Evolutionary conservation across 2,329 filamentous ascomycete species (phyloP).

Genomic region (Decorospora gaudefroyi): DNA sequence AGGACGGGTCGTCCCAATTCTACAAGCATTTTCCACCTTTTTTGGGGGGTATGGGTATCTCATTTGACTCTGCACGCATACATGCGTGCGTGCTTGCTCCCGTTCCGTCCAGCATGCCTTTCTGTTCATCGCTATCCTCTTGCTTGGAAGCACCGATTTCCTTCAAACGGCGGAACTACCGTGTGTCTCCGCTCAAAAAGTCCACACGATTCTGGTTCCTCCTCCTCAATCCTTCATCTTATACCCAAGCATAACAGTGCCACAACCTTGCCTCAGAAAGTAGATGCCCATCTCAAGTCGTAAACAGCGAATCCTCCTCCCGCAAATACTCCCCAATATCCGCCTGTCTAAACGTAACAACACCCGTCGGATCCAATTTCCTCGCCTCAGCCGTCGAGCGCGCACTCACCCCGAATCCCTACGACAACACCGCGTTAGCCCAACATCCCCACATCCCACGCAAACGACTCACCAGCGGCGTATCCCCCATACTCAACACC

Average conservation of each 20-base stretch:
- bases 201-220: too few relatives aligned
- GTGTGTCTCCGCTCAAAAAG: too few relatives aligned
- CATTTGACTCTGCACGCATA: too few relatives aligned
- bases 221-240: too few relatives aligned
- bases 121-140: too few relatives aligned
- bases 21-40: too few relatives aligned
- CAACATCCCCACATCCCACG: background rate
- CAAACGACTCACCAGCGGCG: slow-evolving; percentile 62
- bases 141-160: background rate
- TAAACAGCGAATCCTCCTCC: slow-evolving; percentile 71
- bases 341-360: slow-evolving; percentile 87
- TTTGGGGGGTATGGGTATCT: slow-evolving; percentile 13
- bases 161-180: too few relatives aligned
- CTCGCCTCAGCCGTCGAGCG: slow-evolving; percentile 81
- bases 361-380: slow-evolving; percentile 84
- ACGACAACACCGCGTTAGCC: slow-evolving; percentile 29
- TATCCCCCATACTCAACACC: slow-evolving; percentile 90
- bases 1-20: too few relatives aligned
- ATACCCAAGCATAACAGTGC: too few relatives aligned
- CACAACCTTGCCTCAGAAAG: too few relatives aligned
- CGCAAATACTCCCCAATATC: slow-evolving; percentile 94
- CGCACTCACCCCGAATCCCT: slow-evolving; percentile 93
- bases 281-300: too few relatives aligned
- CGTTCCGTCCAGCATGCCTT: background rate
- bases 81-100: too few relatives aligned